Conservation (phyloP, 2,329 filamentous ascomycete genomes). For the Hysterium pulicare region DNA sequence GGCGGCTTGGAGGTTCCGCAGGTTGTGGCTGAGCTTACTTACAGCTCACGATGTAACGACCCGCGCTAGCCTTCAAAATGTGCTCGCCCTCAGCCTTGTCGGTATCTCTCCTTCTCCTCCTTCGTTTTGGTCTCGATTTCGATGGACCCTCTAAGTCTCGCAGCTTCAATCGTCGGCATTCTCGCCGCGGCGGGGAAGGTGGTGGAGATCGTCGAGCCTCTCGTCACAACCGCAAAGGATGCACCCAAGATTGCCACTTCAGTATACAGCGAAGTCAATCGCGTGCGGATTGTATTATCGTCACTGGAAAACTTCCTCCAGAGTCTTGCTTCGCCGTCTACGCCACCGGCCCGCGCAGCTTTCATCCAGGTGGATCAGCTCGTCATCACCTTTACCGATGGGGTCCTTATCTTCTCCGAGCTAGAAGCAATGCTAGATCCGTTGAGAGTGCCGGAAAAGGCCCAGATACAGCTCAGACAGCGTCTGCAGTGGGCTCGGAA, state of each 20-base stretch:
- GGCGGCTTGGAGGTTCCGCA: no score
- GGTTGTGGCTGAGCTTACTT: no score
- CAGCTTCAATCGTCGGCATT: conserved; percentile 12
- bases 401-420: conserved; percentile 10
- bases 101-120: no score
- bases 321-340: not conserved
- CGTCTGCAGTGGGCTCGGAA: conserved; percentile 6
- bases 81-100: no score
- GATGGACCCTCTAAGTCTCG: no score
- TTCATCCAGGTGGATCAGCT: conserved; percentile 12
- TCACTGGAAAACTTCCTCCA: conserved; percentile 2
- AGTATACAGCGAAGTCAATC: conserved; percentile 8
- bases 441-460: not conserved
- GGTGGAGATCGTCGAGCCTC: conserved; percentile 8
- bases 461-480: not conserved
- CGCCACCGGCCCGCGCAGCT: conserved; percentile 1
- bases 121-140: no score
- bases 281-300: conserved; percentile 4
- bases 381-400: conserved; percentile 8
- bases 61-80: no score
- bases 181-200: conserved; percentile 10
- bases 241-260: conserved; percentile 4
- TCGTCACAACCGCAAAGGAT: conserved; percentile 7
- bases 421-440: conserved; percentile 14
- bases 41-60: no score